Evolutionary conservation across 2,329 filamentous ascomycete species (phyloP).

Genomic region (Alternaria infectoria): DNA sequence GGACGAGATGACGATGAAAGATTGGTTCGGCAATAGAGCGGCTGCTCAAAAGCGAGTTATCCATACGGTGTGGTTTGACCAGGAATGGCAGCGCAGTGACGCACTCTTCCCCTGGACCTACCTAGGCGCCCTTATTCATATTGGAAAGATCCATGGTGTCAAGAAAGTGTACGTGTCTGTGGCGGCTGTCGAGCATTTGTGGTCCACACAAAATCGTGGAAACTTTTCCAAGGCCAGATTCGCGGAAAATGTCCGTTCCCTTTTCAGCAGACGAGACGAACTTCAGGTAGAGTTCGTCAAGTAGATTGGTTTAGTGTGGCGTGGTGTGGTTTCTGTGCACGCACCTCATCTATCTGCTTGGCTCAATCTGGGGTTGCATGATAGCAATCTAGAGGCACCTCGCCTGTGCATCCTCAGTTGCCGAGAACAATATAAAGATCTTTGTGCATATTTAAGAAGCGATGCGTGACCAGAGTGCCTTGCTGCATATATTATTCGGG

Average conservation of each 20-base stretch:
- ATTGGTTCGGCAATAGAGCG: neutral
- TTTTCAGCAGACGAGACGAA: neutral
- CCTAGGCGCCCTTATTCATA: neutral
- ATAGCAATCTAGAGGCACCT: neutral
- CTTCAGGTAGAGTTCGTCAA: neutral
- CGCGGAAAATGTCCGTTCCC: neutral
- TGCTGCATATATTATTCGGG: neutral
- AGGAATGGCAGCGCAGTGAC: neutral
- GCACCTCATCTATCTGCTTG: neutral
- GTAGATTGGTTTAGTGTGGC: neutral
- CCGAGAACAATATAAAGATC: neutral
- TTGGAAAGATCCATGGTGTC: neutral
- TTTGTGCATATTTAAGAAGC: neutral
- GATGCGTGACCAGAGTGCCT: neutral
- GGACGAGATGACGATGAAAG: neutral
- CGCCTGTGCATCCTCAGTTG: neutral
- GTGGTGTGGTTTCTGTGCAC: neutral
- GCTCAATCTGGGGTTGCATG: neutral
- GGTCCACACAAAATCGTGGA: neutral
- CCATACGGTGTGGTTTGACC: neutral
- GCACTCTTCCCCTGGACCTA: neutral
- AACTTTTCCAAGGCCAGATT: neutral
- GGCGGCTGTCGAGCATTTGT: neutral
- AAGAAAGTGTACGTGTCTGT: neutral
- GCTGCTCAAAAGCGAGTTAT: neutral